Conservation (phyloP, 139 green algal species). For the Nannochloris sp. region DNA sequence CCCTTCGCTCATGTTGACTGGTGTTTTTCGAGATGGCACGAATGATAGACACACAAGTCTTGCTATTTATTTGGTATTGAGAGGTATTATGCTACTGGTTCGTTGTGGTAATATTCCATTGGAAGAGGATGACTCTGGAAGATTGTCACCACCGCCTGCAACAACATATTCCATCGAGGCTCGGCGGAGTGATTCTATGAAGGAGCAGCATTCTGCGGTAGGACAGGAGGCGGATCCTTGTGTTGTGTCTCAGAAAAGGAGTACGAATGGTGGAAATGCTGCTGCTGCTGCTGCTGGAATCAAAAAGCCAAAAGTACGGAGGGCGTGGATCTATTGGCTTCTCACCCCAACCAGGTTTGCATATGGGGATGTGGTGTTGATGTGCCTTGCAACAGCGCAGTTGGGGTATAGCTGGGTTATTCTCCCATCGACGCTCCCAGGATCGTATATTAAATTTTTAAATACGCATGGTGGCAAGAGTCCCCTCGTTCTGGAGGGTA, state of each 20-base stretch:
- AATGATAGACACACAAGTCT: conserved; percentile 66
- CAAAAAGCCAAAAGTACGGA: conserved; percentile 2
- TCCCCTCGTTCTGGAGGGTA: conserved; percentile 4
- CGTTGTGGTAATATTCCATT: conserved; percentile 70
- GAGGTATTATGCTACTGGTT: conserved; percentile 74
- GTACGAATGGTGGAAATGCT: too few relatives aligned
- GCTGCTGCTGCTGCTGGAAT: not conserved
- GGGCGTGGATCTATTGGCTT: conserved; percentile 4
- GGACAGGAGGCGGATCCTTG: too few relatives aligned
- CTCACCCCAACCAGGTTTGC: conserved; percentile 34
- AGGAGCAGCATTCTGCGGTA: not conserved
- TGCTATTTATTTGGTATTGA: conserved; percentile 79
- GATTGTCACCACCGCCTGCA: not conserved
- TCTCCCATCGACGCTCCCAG: conserved; percentile 57
- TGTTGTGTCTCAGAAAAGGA: not conserved
- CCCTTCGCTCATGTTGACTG: conserved; percentile 66
- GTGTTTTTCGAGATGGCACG: conserved; percentile 5
- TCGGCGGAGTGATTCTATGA: not conserved
- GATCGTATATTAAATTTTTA: conserved; percentile 75
- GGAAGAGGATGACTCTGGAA: not conserved
- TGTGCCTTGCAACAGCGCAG: conserved; percentile 43
- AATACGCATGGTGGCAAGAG: conserved; percentile 63
- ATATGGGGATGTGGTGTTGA: conserved; percentile 79
- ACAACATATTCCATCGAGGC: not conserved
- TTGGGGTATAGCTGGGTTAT: conserved; percentile 73